phyloP scores from a whole-genome alignment of 2,329 filamentous ascomycete species.

The Iodosphaeria phyllophila region DNA sequence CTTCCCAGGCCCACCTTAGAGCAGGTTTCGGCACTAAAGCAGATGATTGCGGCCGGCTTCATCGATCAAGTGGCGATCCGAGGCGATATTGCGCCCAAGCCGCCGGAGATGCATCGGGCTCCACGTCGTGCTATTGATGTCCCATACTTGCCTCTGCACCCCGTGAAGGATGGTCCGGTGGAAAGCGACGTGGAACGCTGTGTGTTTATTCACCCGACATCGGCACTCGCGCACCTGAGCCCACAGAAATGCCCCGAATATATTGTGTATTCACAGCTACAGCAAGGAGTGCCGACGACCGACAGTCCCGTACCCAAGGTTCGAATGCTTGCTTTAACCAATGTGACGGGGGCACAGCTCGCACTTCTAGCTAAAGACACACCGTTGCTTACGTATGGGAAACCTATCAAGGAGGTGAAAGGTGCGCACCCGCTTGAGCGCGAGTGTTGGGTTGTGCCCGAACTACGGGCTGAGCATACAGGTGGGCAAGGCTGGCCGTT shows the following conservation, averaged over 20 bases:
- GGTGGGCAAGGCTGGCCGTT: conserved; percentile 66
- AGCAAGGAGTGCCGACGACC: conserved; percentile 38
- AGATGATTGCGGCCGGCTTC: conserved; percentile 83
- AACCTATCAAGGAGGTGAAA: conserved; percentile 72
- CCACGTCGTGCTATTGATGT: conserved; percentile 81
- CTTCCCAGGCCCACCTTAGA: conserved; percentile 41
- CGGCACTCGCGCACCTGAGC: conserved; percentile 53
- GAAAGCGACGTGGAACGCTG: conserved; percentile 37
- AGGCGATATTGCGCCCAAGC: conserved; percentile 63
- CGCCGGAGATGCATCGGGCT: conserved; percentile 46
- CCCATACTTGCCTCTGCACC: conserved; percentile 72
- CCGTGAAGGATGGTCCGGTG: conserved; percentile 29
- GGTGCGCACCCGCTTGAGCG: conserved; percentile 28
- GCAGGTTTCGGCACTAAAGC: conserved; percentile 64
- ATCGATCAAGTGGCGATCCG: conserved; percentile 89
- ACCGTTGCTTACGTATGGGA: conserved; percentile 66
- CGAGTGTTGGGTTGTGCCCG: conserved; percentile 71
- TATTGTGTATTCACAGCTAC: conserved; percentile 73
- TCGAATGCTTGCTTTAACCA: conserved; percentile 74
- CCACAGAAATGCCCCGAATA: conserved; percentile 66
- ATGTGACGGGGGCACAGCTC: conserved; percentile 58
- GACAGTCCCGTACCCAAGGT: conserved; percentile 45
- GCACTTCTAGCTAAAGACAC: conserved; percentile 68
- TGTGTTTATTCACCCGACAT: conserved; percentile 78
- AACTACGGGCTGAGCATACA: conserved; percentile 47